A percentile compares a stretch with the other conserved stretches of the same genome.
Evolutionary conservation across 1,284 basidiomycete genomes (phyloP).

Genomic region (Baeospora myosura): DNA sequence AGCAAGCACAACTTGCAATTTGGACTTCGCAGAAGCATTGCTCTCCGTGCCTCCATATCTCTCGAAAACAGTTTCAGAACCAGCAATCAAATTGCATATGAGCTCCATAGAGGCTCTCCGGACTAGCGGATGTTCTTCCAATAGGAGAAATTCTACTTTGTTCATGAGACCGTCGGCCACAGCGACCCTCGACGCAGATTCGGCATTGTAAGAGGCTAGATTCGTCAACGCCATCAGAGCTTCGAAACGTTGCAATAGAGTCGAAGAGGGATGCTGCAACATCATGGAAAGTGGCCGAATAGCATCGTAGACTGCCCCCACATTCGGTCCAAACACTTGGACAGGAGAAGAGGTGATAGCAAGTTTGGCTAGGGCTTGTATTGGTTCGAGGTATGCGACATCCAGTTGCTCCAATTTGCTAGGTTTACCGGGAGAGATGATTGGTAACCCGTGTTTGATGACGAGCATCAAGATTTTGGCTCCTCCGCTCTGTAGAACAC

Average conservation of each 20-base stretch:
- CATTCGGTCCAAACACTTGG: conserved; percentile 81
- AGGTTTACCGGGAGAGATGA: conserved; percentile 13
- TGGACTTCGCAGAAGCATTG: conserved; percentile 43
- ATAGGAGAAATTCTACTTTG: conserved; percentile 73
- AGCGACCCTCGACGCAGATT: conserved; percentile 60
- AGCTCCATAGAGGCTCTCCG: conserved; percentile 86
- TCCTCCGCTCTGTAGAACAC: conserved; percentile 79
- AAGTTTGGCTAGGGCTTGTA: conserved; percentile 90
- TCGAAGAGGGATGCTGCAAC: conserved; percentile 61
- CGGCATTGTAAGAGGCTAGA: conserved; percentile 71
- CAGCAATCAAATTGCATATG: conserved; percentile 85
- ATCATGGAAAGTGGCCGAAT: conserved; percentile 72
- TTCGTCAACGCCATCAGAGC: conserved; percentile 94
- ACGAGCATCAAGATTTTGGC: conserved; percentile 65
- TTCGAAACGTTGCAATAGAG: conserved; percentile 83
- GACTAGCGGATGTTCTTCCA: conserved; percentile 79
- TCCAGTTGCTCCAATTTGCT: conserved; percentile 29
- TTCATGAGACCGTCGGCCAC: conserved; percentile 53
- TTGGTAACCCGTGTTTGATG: conserved; percentile 37
- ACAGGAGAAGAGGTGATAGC: conserved; percentile 86
- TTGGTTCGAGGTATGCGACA: conserved; percentile 51
- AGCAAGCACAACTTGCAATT: conserved; percentile 77
- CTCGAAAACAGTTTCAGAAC: conserved; percentile 68
- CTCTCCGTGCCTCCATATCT: conserved; percentile 50
- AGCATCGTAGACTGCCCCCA: conserved; percentile 71